These are phyloP conservation scores for Arthrobotrys conoides DNA, from an alignment of 2,329 filamentous ascomycete species.

Conservation along the genomic window DNA sequence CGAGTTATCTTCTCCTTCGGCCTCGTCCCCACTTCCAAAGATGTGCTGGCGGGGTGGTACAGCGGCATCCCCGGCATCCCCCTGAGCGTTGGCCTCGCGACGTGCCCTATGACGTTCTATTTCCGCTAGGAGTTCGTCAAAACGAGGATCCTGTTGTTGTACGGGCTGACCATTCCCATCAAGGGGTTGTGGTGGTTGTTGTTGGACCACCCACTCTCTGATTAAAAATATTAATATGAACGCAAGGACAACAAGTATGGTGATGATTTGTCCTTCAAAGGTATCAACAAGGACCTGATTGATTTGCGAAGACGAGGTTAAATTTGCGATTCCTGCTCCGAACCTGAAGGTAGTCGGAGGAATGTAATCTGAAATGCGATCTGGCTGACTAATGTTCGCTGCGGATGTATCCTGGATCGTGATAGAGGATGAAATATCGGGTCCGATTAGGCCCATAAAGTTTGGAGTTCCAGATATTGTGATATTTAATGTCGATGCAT, in stretches of 20 bases:
- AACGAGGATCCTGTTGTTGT: slow-evolving; percentile 52
- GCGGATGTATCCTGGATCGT: slow-evolving; percentile 25
- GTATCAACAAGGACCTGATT: slow-evolving; percentile 86
- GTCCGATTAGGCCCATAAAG: slow-evolving; percentile 45
- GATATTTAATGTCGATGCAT: slow-evolving; percentile 36
- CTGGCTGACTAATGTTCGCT: slow-evolving; percentile 28
- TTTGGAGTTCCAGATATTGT: slow-evolving; percentile 38
- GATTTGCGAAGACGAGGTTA: slow-evolving; percentile 78
- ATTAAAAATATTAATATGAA: slow-evolving; percentile 99
- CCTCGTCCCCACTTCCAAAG: slow-evolving; percentile 56
- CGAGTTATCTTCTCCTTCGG: slow-evolving; percentile 60
- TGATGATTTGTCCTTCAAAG: slow-evolving; percentile 94
- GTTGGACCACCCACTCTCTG: slow-evolving; percentile 96
- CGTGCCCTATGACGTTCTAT: slow-evolving; percentile 51
- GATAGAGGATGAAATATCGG: slow-evolving; percentile 42
- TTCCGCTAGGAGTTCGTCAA: slow-evolving; percentile 55
- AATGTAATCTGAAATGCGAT: slow-evolving; percentile 46
- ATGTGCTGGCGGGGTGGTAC: slow-evolving; percentile 32
- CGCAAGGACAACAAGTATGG: slow-evolving; percentile 87
- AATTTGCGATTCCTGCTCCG: slow-evolving; percentile 66
- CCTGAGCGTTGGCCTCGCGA: slow-evolving; percentile 41
- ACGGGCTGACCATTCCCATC: slow-evolving; percentile 61
- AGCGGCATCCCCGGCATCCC: slow-evolving; percentile 24
- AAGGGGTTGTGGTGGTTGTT: slow-evolving; percentile 83
- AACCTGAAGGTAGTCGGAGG: slow-evolving; percentile 49